Evolutionary conservation across 441 rosid genomes (phyloP), one percentile per base, ranked within the genome.

Genomic region (Erodium chrysanthum): DNA sequence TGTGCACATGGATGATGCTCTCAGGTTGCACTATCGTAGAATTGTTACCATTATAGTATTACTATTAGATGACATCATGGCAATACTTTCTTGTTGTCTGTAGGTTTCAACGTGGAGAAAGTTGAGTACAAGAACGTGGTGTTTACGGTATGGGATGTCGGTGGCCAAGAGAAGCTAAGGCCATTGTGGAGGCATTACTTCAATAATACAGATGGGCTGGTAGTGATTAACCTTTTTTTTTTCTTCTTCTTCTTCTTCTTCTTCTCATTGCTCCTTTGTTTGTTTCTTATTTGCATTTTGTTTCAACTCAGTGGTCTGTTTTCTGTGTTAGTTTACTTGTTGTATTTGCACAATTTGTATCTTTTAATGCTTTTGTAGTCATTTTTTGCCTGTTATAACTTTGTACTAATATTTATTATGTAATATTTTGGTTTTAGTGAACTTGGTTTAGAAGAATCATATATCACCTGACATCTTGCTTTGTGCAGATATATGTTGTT

Each of bases 101-200:
- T 71, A 93, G 98, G 98, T 74, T 93, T 93, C 81, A 93, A 93
- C 65, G 98, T 93, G 76, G 98, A 93, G 90, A 91, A 93, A 81
- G 98, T 93, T 71, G 95, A 91, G 84, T 93, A 93, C 78, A 95
- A 95, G 90, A 92, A 95, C 85, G 99, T 95, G 73, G 72, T 87
- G 66, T 95, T 95, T 84, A 95, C 97, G 4, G 99, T 95, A 66
- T 95, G 99, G 99, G 98, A 93, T 71, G 96, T 91, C 60, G 97
- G 98, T 60, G 97, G 98, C 40, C 98, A 92, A 81, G 98, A 92
- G 87, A 95, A 95, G 85, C 79, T 92, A 60, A 85, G 99, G 81
- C 97, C 99, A 29, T 85, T 95, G 11, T 95, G 99, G 99, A 88
- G 97, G 93, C 99, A 95, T 75, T 95, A 95, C 85, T 90, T 92